phyloP scores from a whole-genome alignment of 2,329 filamentous ascomycete species.

The Exutisphaerella laricina region DNA sequence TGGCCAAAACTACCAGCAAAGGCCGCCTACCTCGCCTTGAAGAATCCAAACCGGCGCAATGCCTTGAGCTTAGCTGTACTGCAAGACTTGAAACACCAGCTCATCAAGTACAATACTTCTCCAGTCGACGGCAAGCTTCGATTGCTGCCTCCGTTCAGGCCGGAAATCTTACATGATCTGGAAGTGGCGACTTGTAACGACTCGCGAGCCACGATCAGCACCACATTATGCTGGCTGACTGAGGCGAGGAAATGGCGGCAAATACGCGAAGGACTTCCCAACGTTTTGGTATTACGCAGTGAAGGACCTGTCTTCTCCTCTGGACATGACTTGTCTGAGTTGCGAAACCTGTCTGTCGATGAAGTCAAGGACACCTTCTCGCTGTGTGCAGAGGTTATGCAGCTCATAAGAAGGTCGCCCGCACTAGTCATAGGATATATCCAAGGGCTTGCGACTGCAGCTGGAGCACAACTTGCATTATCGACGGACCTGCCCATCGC shows the following conservation, averaged over 20 bases:
- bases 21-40: slow-evolving; percentile 15
- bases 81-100: slow-evolving; percentile 12
- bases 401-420: slow-evolving; percentile 14
- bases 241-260: slow-evolving; percentile 10
- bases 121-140: slow-evolving; percentile 12
- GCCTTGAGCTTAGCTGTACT: slow-evolving; percentile 14
- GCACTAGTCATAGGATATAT: slow-evolving; percentile 14
- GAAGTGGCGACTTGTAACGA: slow-evolving; percentile 8
- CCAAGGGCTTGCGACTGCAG: slow-evolving; percentile 18
- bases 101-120: slow-evolving; percentile 17
- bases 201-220: neutral
- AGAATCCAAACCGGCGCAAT: slow-evolving; percentile 16
- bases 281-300: slow-evolving; percentile 16
- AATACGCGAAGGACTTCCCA: slow-evolving; percentile 14
- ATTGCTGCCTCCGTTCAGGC: slow-evolving; percentile 15
- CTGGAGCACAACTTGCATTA: slow-evolving; percentile 16
- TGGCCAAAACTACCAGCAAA: slow-evolving; percentile 16
- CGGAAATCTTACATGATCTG: slow-evolving; percentile 10
- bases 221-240: slow-evolving; percentile 11
- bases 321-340: slow-evolving; percentile 18
- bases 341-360: slow-evolving; percentile 11
- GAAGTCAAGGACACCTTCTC: slow-evolving; percentile 16
- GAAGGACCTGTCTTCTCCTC: slow-evolving; percentile 18
- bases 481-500: slow-evolving; percentile 18
- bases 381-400: slow-evolving; percentile 19